Percentiles rank a stretch among this genome's conserved stretches.
phyloP scores from a whole-genome alignment of 2,329 filamentous ascomycete species.

The Cladosporium sp. region DNA sequence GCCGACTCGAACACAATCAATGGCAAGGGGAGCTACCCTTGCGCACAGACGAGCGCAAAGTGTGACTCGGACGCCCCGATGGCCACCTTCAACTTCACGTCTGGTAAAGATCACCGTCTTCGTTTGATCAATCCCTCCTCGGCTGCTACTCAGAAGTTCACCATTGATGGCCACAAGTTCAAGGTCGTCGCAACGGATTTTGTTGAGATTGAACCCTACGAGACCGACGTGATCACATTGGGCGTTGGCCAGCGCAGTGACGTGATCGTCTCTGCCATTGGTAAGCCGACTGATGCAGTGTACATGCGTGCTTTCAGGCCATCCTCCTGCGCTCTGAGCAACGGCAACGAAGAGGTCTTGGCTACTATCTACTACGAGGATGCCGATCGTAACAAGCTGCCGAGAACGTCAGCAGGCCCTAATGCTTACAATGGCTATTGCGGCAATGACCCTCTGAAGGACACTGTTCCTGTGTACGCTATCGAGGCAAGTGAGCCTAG shows the following conservation, averaged over 20 bases:
- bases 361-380: constrained; percentile 67
- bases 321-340: constrained; percentile 41
- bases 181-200: constrained; percentile 47
- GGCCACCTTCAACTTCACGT: constrained; percentile 42
- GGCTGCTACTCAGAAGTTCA: constrained; percentile 44
- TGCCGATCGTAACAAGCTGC: constrained; percentile 53
- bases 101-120: constrained; percentile 44
- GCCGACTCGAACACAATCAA: constrained; percentile 37
- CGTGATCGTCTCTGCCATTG: constrained; percentile 38
- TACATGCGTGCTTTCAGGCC: constrained; percentile 24
- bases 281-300: constrained; percentile 24
- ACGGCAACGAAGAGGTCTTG: constrained; percentile 45
- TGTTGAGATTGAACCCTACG: constrained; percentile 45
- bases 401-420: constrained; percentile 43
- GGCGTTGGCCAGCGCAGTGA: constrained; percentile 46
- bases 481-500: constrained; percentile 43
- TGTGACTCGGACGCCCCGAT: constrained; percentile 30
- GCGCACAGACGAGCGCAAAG: constrained; percentile 26
- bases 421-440: constrained; percentile 44
- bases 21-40: constrained; percentile 35
- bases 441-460: constrained; percentile 57
- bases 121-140: constrained; percentile 47
- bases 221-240: constrained; percentile 41
- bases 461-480: constrained; percentile 55
- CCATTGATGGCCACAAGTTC: constrained; percentile 47